phyloP scores from a whole-genome alignment of 169 alveolate genomes.

The Plasmodium fragile region DNA sequence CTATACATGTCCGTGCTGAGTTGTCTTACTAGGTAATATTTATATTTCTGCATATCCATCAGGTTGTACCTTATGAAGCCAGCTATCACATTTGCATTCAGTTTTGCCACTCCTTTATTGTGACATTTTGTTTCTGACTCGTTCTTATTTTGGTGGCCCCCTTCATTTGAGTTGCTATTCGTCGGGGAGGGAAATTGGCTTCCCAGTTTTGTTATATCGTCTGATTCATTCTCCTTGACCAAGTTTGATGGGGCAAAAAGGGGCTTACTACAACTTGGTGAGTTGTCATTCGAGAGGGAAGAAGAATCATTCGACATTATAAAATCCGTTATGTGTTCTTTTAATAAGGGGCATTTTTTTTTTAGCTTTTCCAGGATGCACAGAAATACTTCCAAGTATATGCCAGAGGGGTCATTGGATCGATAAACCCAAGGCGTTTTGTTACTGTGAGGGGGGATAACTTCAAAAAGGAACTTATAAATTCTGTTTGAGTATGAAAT shows the following conservation, averaged over 20 bases:
- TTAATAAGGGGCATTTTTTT: constrained; percentile 46
- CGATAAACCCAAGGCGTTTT: constrained; percentile 9
- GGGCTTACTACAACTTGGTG: neutral
- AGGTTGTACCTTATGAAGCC: constrained; percentile 67
- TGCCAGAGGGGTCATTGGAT: constrained; percentile 35
- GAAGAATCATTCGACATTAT: constrained; percentile 6
- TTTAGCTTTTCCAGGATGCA: constrained; percentile 75
- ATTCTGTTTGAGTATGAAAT: constrained; percentile 60
- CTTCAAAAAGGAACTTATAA: constrained; percentile 59
- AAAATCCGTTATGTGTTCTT: constrained; percentile 52
- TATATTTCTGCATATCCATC: constrained; percentile 55
- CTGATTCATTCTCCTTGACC: neutral
- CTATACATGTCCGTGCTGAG: neutral
- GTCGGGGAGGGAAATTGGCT: neutral
- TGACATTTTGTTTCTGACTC: neutral
- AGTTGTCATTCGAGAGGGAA: neutral
- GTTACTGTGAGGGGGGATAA: constrained; percentile 6
- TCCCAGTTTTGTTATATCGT: neutral
- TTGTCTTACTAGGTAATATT: constrained; percentile 25
- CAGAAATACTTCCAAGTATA: constrained; percentile 73
- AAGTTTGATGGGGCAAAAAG: neutral
- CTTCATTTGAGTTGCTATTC: neutral
- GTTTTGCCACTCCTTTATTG: constrained; percentile 13
- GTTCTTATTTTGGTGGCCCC: neutral
- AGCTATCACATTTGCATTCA: constrained; percentile 46